Percentiles rank a stretch among this genome's conserved stretches.
phyloP scores from a whole-genome alignment of 2,329 filamentous ascomycete species.

The Aspergillus proliferans region DNA sequence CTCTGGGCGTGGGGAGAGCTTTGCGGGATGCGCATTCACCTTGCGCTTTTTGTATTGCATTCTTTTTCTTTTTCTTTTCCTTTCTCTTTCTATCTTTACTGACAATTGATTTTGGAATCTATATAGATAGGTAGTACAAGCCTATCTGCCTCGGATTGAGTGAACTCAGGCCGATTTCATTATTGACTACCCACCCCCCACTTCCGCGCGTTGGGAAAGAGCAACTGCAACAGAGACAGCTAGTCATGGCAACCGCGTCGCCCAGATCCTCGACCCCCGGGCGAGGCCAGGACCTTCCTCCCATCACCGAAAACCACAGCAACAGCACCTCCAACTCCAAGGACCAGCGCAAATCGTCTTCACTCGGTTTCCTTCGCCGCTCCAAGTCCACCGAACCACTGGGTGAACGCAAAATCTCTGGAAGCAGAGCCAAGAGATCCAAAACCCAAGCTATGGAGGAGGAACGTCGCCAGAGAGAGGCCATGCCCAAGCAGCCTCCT shows the following conservation, averaged over 20 bases:
- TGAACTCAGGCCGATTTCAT: background rate
- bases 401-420: constrained; percentile 45
- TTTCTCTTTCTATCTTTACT: no score
- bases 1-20: background rate
- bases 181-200: background rate
- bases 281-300: constrained; percentile 24
- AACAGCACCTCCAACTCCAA: constrained; percentile 4
- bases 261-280: constrained; percentile 31
- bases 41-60: background rate
- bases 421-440: constrained; percentile 31
- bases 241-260: constrained; percentile 29
- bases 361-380: constrained; percentile 57
- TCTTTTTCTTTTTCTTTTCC: no score
- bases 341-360: constrained; percentile 39
- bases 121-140: background rate
- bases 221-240: constrained; percentile 11
- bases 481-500: constrained; percentile 55
- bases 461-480: constrained; percentile 51
- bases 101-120: no score
- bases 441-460: constrained; percentile 42
- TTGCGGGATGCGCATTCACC: background rate
- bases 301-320: constrained; percentile 31
- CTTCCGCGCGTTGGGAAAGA: constrained; percentile 12
- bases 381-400: constrained; percentile 61
- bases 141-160: background rate